These are phyloP conservation scores for Candida corydali DNA, from an alignment of 805 yeast species.

Conservation along the genomic window DNA sequence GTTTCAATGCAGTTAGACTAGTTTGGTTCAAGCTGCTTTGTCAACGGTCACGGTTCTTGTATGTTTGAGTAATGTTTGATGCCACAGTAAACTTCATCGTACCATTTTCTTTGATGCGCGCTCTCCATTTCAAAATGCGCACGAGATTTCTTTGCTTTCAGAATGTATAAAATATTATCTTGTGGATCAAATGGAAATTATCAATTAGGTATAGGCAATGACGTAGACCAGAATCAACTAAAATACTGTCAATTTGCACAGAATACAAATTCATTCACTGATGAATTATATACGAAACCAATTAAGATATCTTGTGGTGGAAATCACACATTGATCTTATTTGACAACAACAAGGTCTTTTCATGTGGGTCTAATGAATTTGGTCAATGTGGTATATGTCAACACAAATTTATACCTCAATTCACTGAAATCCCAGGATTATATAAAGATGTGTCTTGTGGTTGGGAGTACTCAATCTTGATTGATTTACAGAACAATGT, in stretches of 20 bases:
- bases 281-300: conserved; percentile 21
- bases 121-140: not conserved
- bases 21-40: too few species aligned
- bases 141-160: too few species aligned
- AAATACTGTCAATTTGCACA: conserved; percentile 13
- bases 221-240: conserved; percentile 38
- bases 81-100: not conserved
- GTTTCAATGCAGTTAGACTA: too few species aligned
- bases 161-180: conserved; percentile 30
- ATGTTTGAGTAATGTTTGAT: too few species aligned
- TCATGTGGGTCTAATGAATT: conserved; percentile 55
- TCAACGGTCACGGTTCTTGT: too few species aligned
- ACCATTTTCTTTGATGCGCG: too few species aligned
- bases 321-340: conserved; percentile 69
- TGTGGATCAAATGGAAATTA: conserved; percentile 84
- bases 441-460: conserved; percentile 57
- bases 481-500: conserved; percentile 39
- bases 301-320: conserved; percentile 71
- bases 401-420: not conserved
- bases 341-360: conserved; percentile 48
- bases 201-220: conserved; percentile 64
- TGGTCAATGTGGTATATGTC: conserved; percentile 49
- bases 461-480: conserved; percentile 74
- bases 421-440: conserved; percentile 18
- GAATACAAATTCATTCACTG: conserved; percentile 8